Evolutionary conservation across 1,139 yeast species (phyloP), one percentile per base, ranked within the genome.

Genomic region (Kodamaea ohmeri): DNA sequence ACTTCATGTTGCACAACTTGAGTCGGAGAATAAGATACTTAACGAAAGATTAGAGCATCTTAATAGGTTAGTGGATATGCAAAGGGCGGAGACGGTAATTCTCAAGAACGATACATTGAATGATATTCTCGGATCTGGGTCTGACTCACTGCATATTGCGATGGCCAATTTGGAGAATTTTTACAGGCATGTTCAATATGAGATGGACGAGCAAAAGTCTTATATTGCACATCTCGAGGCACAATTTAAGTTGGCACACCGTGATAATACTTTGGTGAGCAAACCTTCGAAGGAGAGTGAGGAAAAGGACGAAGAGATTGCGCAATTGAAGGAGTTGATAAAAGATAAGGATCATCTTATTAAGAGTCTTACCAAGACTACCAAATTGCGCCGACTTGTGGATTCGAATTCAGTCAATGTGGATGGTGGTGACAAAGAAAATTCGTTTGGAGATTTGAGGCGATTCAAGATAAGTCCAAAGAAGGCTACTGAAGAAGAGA

Each of bases 321-420:
- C 65, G 35, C 87, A 80, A 40, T 65, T 89, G 49, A 74, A 74
- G 50, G 83, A 78, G 43, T 68, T 75, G 36, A 60, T 86, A 37
- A 72, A 74, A 38, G 78, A 71, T 49, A 89, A 88, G 56, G 95
- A 88, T 49, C 81, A 82, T 36, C 80, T 89, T 45, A 86, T 89
- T 40, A 76, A 76, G 45, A 89, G 94, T 7, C 65, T 89, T 35
- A 78, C 81, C 31, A 76, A 80, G 40, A 75, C 83, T 1, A 68
- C 76, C 26, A 67, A 78, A 45, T 61, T 78, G 35, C 65, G 84
- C 25, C 69, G 72, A 35, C 51, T 71, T 33, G 73, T 67, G 14
- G 76, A 69, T 31, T 57, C 71, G 8, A 60, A 59, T 38, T 40
- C 59, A 5, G 35, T 50, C 6, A 59, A 38, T 21, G 33, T 19